Evolutionary conservation across 208 protist species (phyloP), one percentile per base, ranked within the genome.

Genomic region (Leishmania amazonensis): DNA sequence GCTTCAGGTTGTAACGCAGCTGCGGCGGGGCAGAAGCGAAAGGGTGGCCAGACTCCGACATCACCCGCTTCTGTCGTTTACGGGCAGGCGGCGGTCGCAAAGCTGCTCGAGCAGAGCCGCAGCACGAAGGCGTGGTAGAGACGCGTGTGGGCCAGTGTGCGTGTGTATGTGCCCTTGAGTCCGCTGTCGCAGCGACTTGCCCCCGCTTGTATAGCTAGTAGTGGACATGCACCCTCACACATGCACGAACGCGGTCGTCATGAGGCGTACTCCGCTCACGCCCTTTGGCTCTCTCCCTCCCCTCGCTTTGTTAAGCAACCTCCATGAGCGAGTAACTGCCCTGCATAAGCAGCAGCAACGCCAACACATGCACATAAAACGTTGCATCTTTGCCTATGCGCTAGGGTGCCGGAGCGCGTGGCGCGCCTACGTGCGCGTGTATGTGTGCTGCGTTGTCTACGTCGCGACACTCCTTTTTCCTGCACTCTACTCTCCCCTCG

Each of bases 21-120:
- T 3, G 60, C 58, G 17, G 74, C 60, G 49, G 49, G 49, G 17
- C 53, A 21, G 19, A 54, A 71, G 47, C 71, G 79, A 58, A 88
- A 81, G 45, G 64, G 76, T 57, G 45, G 83, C 17, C 58, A 65
- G 15, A 21, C 53, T 5, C 17, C 47, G 19, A 8, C 47, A 1
- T 45, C 62, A 47, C 24, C 81, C 24, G 31, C 58, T 38, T 67
- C 53, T 65, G 53, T 51, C 17, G 82, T 83, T 42, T 54, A 82
- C n/a, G 85, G 90, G 40, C 82, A 88, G 57, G 87, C 85, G 1
- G 91, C 75, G 6, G 91, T 89, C 19, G 71, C 82, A 7, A 76
- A 89, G 80, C 51, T 94, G 54, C 35, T 93, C 38, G 85, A 87
- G 60, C 81, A 87, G 76, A 87, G 70, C 47, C 80, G 76, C 2